Base-by-base conservation (phyloP, 306 rosid species). In the Lotus japonicus region DNA sequence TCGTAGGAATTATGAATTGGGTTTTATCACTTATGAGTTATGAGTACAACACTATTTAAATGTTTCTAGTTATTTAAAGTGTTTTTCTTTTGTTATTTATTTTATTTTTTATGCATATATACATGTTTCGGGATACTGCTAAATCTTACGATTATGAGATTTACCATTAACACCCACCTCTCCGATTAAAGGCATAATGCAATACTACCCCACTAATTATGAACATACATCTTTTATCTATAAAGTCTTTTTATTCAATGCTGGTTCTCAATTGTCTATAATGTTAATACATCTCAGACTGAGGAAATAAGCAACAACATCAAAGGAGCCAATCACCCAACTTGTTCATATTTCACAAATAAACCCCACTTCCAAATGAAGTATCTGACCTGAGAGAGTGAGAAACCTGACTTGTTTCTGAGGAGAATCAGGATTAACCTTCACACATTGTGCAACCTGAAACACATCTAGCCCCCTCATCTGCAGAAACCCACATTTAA, bases 341-440 rank as follows among this genome's bases (percentile, higher is more conserved):
- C 31, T 7, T 33, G 42, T 49, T 58, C 48, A 49, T 23, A 7
- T 23, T 41, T 58, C 58, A 35, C 17, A 4, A 66, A 36, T 48
- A 70, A 44, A 13, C 2, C 46, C 44, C 13, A 31, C 67, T 69
- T 60, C 64, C 45, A 64, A 69, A 57, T 49, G 36, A 52, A 75
- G 72, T 65, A 79, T 70, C 92, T 76, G 36, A 92, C 96, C 96
- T 58, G 87, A 76, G 39, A 89, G 98, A 15, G 98, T 89, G 75
- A 92, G 87, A 87, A 87, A 81, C 76, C 98, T 83, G 87, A 92
- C 92, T 78, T 86, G 92, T 83, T 92, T 92, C 89, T 92, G 98
- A 18, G 98, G 98, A 43, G 98, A 85, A 80, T 92, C 98, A 35
- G 98, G 98, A 84, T 92, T 92, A 72, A 92, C 96, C 80, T 92